Percentiles rank a stretch among this genome's conserved stretches.
Conservation (phyloP, 345 rosid genomes). For the Lepidium didymum region DNA sequence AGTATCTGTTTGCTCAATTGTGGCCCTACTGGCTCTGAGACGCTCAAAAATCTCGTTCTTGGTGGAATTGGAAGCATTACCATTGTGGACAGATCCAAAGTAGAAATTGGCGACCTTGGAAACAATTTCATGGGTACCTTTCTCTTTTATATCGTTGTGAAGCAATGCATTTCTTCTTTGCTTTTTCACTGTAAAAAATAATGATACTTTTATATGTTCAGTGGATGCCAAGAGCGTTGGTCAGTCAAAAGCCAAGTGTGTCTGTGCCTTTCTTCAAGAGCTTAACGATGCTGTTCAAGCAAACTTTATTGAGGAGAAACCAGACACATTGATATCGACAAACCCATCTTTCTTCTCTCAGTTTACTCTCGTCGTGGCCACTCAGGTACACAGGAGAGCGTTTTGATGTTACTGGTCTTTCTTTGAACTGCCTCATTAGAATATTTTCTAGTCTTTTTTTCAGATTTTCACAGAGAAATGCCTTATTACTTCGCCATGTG, state of each 20-base stretch:
- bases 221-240: slow-evolving; percentile 83
- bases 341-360: slow-evolving; percentile 76
- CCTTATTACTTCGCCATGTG: background rate
- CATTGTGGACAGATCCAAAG: slow-evolving; percentile 82
- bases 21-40: slow-evolving; percentile 94
- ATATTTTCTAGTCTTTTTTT: background rate
- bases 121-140: slow-evolving; percentile 85
- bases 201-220: slow-evolving; percentile 23
- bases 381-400: slow-evolving; percentile 49
- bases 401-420: background rate
- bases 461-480: background rate
- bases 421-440: background rate
- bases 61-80: slow-evolving; percentile 96
- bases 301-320: slow-evolving; percentile 71
- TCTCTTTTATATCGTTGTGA: background rate
- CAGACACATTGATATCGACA: slow-evolving; percentile 51
- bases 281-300: slow-evolving; percentile 84
- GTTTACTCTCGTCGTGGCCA: slow-evolving; percentile 83
- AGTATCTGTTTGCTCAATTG: slow-evolving; percentile 90
- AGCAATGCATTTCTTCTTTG: background rate
- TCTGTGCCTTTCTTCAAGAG: slow-evolving; percentile 83
- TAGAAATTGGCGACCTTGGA: slow-evolving; percentile 82
- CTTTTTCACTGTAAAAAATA: background rate
- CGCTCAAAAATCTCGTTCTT: slow-evolving; percentile 87
- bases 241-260: slow-evolving; percentile 79